Conservation (phyloP, 2,329 filamentous ascomycete genomes). For the Trichoderma atrobrunneum region DNA sequence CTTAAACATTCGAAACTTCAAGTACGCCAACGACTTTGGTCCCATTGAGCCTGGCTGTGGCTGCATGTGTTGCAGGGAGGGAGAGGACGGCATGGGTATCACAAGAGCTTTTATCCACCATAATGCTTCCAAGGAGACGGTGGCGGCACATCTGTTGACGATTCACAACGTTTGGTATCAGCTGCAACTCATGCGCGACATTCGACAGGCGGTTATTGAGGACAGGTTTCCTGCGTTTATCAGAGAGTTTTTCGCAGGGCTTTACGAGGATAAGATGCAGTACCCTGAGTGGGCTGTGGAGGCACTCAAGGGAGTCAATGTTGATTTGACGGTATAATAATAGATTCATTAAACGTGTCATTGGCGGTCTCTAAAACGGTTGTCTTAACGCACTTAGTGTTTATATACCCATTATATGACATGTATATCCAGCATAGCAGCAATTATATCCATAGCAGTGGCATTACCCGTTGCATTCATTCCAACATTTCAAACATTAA, state of each 20-base stretch:
- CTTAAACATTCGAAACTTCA: conserved; percentile 77
- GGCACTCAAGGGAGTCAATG: conserved; percentile 73
- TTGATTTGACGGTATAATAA: conserved; percentile 51
- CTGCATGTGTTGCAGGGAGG: conserved; percentile 71
- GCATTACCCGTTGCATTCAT: neutral
- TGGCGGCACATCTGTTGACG: conserved; percentile 77
- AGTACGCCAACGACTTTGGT: conserved; percentile 74
- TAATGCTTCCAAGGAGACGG: conserved; percentile 90
- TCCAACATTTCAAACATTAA: neutral
- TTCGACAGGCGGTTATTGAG: conserved; percentile 74
- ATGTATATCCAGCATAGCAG: neutral
- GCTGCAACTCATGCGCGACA: conserved; percentile 74
- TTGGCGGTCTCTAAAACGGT: too few species aligned
- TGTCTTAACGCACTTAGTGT: neutral
- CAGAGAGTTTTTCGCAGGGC: conserved; percentile 69
- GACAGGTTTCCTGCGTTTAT: conserved; percentile 79
- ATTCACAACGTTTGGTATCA: conserved; percentile 97
- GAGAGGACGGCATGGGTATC: conserved; percentile 71
- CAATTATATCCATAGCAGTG: neutral
- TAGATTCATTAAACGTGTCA: neutral
- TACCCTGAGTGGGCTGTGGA: conserved; percentile 84
- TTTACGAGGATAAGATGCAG: conserved; percentile 61
- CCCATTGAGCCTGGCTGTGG: conserved; percentile 80
- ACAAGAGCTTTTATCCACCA: conserved; percentile 90
- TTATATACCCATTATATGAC: neutral